Base-by-base conservation (phyloP, 2,329 filamentous ascomycete genomes). In the Pseudogymnoascus sp. region DNA sequence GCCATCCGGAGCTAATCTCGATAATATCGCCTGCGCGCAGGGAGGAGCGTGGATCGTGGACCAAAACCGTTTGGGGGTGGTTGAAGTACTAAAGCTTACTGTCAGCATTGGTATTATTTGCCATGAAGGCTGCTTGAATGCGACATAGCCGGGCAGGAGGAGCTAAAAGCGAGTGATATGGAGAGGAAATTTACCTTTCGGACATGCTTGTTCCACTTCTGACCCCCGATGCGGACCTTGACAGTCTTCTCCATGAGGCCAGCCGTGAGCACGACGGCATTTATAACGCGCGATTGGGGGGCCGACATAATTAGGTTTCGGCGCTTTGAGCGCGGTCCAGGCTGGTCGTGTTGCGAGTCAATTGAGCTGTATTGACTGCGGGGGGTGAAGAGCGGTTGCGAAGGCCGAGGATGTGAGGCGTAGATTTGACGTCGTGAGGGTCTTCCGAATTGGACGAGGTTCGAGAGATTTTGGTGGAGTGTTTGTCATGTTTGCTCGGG, bases 201-300 rank as follows among this genome's bases (percentile, higher is more conserved):
- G 63, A 93, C 83, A 67, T 83, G 80, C 65, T 81, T 82, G 74
- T 93, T 90, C 87, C 88, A 93, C 73, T 85, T 83, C 73, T 87
- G 84, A 13, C 82, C 83, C 62, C 88, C 87, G 13, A 93, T 81
- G 68, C 86, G 84, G 67, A 93, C 90, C 77, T 90, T 92, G 64
- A 92, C 89, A 2, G 90, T 92, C 77, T 88, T 90, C 65, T 85
- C 78, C 88, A 92, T 92, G 65, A 87, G 81, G 19, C 90, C 90
- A 6, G 90, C 86, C 45, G 89, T 91, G 61, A 93, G 84, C 23
- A 93, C 90, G 43, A 93, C 85, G 67, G 72, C 73, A 60, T 69
- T 72, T 19, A 72, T 68, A 54, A 67, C 65, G 43, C 62, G 65
- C 25, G 63, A 28, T 41, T 61, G 60, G 28, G 28, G 51, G 28